Evolutionary conservation across 495 filamentous ascomycete genomes (phyloP).

Genomic region (Penicillium paxilli): DNA sequence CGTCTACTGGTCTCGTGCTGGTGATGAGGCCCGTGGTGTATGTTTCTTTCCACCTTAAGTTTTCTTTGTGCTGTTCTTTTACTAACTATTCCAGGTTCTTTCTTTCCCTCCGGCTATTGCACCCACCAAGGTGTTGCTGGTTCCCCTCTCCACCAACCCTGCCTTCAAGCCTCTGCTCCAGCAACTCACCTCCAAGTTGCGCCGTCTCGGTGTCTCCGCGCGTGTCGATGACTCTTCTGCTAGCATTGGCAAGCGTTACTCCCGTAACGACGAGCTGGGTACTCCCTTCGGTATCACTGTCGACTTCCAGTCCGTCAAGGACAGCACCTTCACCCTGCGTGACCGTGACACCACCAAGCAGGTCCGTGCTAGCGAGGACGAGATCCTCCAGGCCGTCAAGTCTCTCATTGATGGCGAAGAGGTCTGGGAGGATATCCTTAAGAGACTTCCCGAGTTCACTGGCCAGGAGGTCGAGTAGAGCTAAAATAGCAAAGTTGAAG

Average conservation of each 20-base stretch:
- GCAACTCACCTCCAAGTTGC: constrained; percentile 52
- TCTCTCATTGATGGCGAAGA: constrained; percentile 61
- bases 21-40: constrained; percentile 65
- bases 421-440: constrained; percentile 62
- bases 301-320: constrained; percentile 69
- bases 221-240: constrained; percentile 66
- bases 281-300: constrained; percentile 68
- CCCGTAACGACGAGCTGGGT: constrained; percentile 67
- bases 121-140: constrained; percentile 69
- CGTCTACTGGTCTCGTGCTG: constrained; percentile 70
- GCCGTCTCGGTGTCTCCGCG: constrained; percentile 58
- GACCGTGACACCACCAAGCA: constrained; percentile 69
- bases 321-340: constrained; percentile 65
- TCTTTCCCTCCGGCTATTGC: constrained; percentile 67
- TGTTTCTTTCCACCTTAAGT: constrained; percentile 20
- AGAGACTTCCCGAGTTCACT: constrained; percentile 65
- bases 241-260: constrained; percentile 69
- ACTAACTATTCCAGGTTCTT: constrained; percentile 48
- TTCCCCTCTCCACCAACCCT: constrained; percentile 60
- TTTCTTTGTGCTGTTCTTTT: background rate
- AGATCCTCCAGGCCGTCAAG: constrained; percentile 61
- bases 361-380: constrained; percentile 65
- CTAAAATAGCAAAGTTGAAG: constrained; percentile 2
- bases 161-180: constrained; percentile 59
- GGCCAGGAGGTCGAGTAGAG: constrained; percentile 64